A percentile compares a stretch with the other conserved stretches of the same genome.
Evolutionary conservation across 2,329 filamentous ascomycete species (phyloP).

Genomic region (Claviceps capensis): DNA sequence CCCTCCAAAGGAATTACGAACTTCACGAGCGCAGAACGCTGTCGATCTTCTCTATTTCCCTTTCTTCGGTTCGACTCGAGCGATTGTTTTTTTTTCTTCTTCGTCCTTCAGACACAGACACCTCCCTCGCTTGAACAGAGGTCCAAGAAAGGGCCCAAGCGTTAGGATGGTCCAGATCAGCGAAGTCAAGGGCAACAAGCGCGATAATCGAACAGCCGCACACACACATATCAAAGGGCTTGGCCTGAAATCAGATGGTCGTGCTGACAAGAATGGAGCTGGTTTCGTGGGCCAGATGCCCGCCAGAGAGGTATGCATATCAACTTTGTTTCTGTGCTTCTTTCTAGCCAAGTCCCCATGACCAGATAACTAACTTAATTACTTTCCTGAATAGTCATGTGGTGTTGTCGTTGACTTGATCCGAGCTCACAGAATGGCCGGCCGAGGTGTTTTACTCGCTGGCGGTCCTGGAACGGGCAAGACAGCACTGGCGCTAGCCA

Average conservation of each 20-base stretch:
- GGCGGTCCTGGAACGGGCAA: constrained; percentile 95
- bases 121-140: background rate
- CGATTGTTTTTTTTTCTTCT: background rate
- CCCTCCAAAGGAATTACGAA: background rate
- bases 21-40: background rate
- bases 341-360: background rate
- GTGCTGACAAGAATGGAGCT: constrained; percentile 61
- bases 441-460: constrained; percentile 81
- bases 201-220: constrained; percentile 89
- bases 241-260: constrained; percentile 74
- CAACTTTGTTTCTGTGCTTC: background rate
- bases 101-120: background rate
- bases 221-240: constrained; percentile 97
- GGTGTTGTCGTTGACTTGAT: constrained; percentile 95
- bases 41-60: background rate
- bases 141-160: constrained; percentile 11
- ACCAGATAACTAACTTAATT: constrained; percentile 3
- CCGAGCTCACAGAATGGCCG: constrained; percentile 93
- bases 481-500: constrained; percentile 86
- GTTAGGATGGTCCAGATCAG: constrained; percentile 72
- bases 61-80: background rate
- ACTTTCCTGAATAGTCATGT: constrained; percentile 51
- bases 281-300: constrained; percentile 84
- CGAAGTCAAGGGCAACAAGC: constrained; percentile 86
- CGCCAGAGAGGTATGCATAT: constrained; percentile 63